These are phyloP conservation scores for Porphyrellus cyaneotinctus DNA, from an alignment of 768 basidiomycete species.

Conservation along the genomic window DNA sequence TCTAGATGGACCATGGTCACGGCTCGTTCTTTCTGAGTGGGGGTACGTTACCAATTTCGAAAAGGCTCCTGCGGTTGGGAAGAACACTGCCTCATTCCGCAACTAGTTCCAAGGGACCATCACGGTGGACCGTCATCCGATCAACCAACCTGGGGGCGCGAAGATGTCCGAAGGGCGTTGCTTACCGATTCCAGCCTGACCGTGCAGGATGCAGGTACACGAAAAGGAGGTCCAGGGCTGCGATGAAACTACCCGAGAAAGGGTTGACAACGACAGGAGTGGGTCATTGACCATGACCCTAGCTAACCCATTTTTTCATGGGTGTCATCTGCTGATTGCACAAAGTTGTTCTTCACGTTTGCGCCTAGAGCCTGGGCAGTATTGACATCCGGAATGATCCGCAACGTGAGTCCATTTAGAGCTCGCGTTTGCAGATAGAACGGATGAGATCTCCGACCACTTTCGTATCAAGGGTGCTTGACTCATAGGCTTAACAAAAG, in stretches of 20 bases:
- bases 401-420: slow-evolving; percentile 15
- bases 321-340: slow-evolving; percentile 10
- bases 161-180: background rate
- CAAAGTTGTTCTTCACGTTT: slow-evolving; percentile 13
- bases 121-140: background rate
- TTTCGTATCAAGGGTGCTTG: slow-evolving; percentile 20
- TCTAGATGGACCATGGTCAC: background rate
- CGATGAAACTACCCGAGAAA: background rate
- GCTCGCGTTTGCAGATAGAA: slow-evolving; percentile 18
- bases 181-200: background rate
- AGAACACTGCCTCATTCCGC: slow-evolving; percentile 1
- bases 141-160: slow-evolving; percentile 3
- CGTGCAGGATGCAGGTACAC: background rate
- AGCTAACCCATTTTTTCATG: background rate
- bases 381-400: slow-evolving; percentile 28
- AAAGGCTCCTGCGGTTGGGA: slow-evolving; percentile 3
- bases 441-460: slow-evolving; percentile 18
- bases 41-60: background rate
- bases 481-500: slow-evolving; percentile 11
- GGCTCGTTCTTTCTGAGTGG: background rate
- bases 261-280: background rate
- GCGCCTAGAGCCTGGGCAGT: slow-evolving; percentile 9
- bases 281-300: slow-evolving; percentile 2
- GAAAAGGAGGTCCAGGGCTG: background rate
- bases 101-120: background rate